These are phyloP conservation scores for Jatropha curcas DNA, from an alignment of 345 rosid genomes.

Conservation along the genomic window DNA sequence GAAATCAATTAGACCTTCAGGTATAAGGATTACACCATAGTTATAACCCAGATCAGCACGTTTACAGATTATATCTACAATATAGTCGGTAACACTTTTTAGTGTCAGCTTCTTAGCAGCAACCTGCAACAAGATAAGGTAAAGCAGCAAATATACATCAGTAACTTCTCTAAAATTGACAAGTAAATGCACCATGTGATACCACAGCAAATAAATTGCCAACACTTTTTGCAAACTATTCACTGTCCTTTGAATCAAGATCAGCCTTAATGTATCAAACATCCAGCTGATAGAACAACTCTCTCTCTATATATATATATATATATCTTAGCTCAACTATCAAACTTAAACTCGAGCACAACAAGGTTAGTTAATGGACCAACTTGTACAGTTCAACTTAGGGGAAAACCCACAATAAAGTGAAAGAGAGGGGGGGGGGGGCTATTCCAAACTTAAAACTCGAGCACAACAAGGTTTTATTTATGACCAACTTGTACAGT, in stretches of 20 bases:
- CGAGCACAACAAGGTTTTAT: too few species aligned
- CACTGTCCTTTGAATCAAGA: not conserved
- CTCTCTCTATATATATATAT: too few species aligned
- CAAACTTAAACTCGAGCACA: not conserved
- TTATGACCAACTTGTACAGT: too few species aligned
- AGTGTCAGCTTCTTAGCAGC: constrained; percentile 72
- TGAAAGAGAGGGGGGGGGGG: not conserved
- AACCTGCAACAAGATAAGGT: constrained; percentile 49
- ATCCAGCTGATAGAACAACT: not conserved
- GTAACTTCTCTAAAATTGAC: not conserved
- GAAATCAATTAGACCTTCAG: constrained; percentile 98
- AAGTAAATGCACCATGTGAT: not conserved
- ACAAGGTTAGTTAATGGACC: not conserved
- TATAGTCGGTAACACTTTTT: constrained; percentile 85
- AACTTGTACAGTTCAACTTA: not conserved
- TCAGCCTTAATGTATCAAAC: not conserved
- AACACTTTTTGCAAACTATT: not conserved
- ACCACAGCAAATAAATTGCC: not conserved
- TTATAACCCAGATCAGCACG: constrained; percentile 72
- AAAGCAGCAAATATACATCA: not conserved
- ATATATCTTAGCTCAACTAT: not conserved
- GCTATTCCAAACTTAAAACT: too few species aligned
- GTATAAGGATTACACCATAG: constrained; percentile 91
- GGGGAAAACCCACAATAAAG: not conserved
- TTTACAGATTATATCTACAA: constrained; percentile 76